Evolutionary conservation across 176 grass and related monocot species (phyloP).

Genomic region (Oryza nivara): DNA sequence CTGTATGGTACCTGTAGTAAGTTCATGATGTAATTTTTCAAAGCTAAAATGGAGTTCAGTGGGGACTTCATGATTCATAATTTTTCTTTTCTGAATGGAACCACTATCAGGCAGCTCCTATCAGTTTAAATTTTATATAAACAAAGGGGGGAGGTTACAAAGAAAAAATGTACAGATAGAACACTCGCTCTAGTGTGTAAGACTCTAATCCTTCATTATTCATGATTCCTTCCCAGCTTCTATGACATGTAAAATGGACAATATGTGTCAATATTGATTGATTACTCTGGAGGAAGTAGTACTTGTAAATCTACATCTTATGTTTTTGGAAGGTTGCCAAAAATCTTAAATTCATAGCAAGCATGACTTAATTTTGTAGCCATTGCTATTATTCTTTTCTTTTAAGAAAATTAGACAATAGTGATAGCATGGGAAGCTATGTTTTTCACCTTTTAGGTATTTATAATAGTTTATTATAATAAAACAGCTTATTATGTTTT

Average conservation of each 20-base stretch:
- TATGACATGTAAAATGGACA: constrained; percentile 7
- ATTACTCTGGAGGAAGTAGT: not conserved
- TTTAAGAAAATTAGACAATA: not conserved
- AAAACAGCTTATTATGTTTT: not conserved
- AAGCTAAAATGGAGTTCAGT: not conserved
- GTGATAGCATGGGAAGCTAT: not conserved
- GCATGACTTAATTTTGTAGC: not conserved
- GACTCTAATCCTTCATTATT: not conserved
- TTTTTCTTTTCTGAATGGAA: too few species aligned
- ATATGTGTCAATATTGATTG: not conserved
- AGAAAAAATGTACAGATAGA: too few species aligned
- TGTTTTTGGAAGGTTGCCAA: not conserved
- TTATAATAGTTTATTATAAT: not conserved
- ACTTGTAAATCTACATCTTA: constrained; percentile 4
- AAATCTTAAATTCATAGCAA: not conserved
- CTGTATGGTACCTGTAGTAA: not conserved
- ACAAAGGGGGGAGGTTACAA: too few species aligned
- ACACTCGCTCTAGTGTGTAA: too few species aligned
- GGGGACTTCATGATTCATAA: constrained; percentile 1
- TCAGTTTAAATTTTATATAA: too few species aligned
- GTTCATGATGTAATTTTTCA: not conserved
- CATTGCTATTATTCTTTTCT: not conserved
- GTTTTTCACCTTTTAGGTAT: not conserved
- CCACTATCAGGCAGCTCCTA: too few species aligned
- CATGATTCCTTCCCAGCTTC: not conserved